Evolutionary conservation across 1,284 basidiomycete genomes (phyloP).

Genomic region (Porodaedalea pini): DNA sequence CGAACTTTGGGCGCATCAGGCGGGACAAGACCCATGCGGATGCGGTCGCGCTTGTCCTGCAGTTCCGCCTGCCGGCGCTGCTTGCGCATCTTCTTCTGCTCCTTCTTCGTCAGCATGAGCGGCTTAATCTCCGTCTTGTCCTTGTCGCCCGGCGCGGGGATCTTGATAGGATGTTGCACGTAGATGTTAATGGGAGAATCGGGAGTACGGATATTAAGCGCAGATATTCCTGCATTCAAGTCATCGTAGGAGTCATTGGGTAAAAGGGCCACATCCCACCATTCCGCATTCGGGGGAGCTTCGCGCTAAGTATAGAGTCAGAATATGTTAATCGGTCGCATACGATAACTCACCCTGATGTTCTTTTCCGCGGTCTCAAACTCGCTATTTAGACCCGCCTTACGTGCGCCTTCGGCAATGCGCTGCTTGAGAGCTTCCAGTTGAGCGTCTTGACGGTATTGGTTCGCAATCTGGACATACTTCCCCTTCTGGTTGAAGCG

Average conservation of each 20-base stretch:
- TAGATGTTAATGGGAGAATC: constrained; percentile 87
- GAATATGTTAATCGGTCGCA: constrained; percentile 16
- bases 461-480: constrained; percentile 81
- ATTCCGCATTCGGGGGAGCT: constrained; percentile 87
- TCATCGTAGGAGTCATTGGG: constrained; percentile 80
- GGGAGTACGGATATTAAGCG: constrained; percentile 57
- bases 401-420: constrained; percentile 88
- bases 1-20: constrained; percentile 97
- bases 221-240: constrained; percentile 52
- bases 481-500: constrained; percentile 90
- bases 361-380: constrained; percentile 87
- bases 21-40: constrained; percentile 93
- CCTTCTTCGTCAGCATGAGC: constrained; percentile 89
- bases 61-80: constrained; percentile 85
- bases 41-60: constrained; percentile 92
- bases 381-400: constrained; percentile 91
- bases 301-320: constrained; percentile 49
- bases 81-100: constrained; percentile 96
- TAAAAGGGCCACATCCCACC: constrained; percentile 95
- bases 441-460: constrained; percentile 79
- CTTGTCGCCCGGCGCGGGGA: constrained; percentile 87
- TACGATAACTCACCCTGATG: constrained; percentile 54
- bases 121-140: constrained; percentile 73
- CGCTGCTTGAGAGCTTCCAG: constrained; percentile 90
- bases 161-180: constrained; percentile 96